These are phyloP conservation scores for Elaphomyces granulatus DNA, from an alignment of 495 filamentous ascomycete genomes.

Conservation along the genomic window DNA sequence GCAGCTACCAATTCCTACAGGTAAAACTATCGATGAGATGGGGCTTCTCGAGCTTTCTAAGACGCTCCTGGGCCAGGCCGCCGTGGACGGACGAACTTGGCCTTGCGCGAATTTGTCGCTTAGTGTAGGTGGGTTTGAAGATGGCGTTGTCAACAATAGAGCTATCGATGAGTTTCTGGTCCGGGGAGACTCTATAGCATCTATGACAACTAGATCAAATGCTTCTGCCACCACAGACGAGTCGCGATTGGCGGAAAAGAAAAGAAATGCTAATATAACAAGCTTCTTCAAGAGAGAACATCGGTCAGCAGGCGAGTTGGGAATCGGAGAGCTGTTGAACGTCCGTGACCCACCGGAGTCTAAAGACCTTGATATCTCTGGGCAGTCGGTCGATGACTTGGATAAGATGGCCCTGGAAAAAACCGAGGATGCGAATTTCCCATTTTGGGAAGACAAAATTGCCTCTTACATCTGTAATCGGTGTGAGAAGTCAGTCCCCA, in stretches of 20 bases:
- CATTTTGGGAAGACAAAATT: neutral
- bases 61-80: conserved; percentile 59
- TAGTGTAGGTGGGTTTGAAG: conserved; percentile 80
- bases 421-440: neutral
- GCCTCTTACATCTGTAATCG: conserved; percentile 42
- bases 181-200: conserved; percentile 59
- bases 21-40: conserved; percentile 53
- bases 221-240: neutral
- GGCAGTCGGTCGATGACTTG: neutral
- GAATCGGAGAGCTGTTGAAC: neutral
- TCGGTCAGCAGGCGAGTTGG: conserved; percentile 1
- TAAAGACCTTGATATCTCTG: neutral
- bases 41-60: conserved; percentile 66
- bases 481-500: conserved; percentile 44
- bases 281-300: conserved; percentile 19
- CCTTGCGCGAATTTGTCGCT: conserved; percentile 76
- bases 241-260: conserved; percentile 10
- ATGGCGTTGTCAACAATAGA: conserved; percentile 65
- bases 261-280: conserved; percentile 22
- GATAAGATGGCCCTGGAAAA: neutral
- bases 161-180: conserved; percentile 77
- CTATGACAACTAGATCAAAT: conserved; percentile 13
- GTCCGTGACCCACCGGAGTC: neutral
- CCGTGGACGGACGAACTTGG: conserved; percentile 65
- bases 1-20: conserved; percentile 61